Percentiles rank a stretch among this genome's conserved stretches.
phyloP scores from a whole-genome alignment of 2,329 filamentous ascomycete genomes.

The Uncinocarpus reesii region DNA sequence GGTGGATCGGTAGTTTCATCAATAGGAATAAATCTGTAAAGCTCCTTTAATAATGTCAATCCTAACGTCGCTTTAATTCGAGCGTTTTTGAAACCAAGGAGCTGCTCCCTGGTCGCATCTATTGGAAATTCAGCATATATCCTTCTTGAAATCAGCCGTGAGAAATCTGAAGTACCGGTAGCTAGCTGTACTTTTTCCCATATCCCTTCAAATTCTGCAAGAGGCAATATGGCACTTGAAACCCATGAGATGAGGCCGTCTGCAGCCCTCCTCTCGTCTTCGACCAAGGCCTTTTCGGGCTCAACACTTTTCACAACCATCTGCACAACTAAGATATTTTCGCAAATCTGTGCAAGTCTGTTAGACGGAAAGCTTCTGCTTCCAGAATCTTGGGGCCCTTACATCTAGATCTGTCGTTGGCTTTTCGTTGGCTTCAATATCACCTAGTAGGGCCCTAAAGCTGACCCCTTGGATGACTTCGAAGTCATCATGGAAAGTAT shows the following conservation, averaged over 20 bases:
- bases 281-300: constrained; percentile 13
- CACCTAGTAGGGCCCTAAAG: constrained; percentile 22
- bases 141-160: background rate
- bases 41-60: constrained; percentile 22
- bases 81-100: constrained; percentile 19
- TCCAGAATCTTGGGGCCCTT: constrained; percentile 5
- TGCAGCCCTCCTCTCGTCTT: constrained; percentile 21
- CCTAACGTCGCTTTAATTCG: constrained; percentile 25
- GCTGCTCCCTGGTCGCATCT: constrained; percentile 18
- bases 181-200: constrained; percentile 22
- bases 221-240: constrained; percentile 25
- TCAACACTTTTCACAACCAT: constrained; percentile 20
- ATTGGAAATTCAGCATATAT: background rate
- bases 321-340: constrained; percentile 25
- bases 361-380: background rate
- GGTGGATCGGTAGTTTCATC: constrained; percentile 18
- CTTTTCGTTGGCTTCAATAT: constrained; percentile 22
- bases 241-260: constrained; percentile 28
- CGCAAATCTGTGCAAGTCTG: constrained; percentile 21
- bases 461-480: constrained; percentile 1
- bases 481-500: background rate
- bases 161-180: constrained; percentile 15
- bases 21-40: constrained; percentile 19
- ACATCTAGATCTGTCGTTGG: constrained; percentile 20
- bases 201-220: constrained; percentile 23